A percentile compares a stretch with the other conserved stretches of the same genome.
Conservation (phyloP, 805 yeast genomes). For the Cyberlindnera mississippiensis region DNA sequence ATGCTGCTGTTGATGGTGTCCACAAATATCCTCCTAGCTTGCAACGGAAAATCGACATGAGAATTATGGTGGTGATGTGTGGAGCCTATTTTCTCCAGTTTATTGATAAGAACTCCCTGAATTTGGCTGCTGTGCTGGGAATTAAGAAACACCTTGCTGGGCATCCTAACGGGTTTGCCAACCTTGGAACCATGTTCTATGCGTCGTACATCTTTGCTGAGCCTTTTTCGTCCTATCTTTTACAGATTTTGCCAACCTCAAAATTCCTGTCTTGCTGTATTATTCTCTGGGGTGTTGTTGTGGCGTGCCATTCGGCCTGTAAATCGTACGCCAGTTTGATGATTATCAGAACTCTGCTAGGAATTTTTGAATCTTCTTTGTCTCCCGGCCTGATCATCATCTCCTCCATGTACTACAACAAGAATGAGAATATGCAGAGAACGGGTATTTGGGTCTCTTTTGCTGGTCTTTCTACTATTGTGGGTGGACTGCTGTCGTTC, state of each 20-base stretch:
- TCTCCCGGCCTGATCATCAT: conserved; percentile 55
- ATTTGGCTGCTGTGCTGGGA: conserved; percentile 65
- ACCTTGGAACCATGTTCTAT: conserved; percentile 50
- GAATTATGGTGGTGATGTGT: conserved; percentile 47
- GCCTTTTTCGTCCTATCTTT: conserved; percentile 43
- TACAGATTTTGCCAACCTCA: conserved; percentile 52
- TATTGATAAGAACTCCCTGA: conserved; percentile 54
- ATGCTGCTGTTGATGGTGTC: neutral
- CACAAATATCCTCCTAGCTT: conserved; percentile 22
- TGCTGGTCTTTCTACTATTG: conserved; percentile 47
- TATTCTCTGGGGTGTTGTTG: conserved; percentile 50
- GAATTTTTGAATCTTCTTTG: conserved; percentile 50
- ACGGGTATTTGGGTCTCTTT: conserved; percentile 56
- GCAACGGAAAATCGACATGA: conserved; percentile 40
- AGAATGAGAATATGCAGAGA: conserved; percentile 46
- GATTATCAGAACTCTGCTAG: conserved; percentile 51
- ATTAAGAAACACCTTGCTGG: conserved; percentile 40
- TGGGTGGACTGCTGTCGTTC: conserved; percentile 45
- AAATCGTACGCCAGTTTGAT: conserved; percentile 48
- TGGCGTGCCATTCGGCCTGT: conserved; percentile 50
- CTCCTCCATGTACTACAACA: conserved; percentile 60
- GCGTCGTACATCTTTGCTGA: conserved; percentile 52
- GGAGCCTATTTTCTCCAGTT: conserved; percentile 53
- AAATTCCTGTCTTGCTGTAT: conserved; percentile 46
- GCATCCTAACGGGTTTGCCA: conserved; percentile 45